Base-by-base conservation (phyloP, 164 flowering plant genomes). In the Magnolia changhungtana region DNA sequence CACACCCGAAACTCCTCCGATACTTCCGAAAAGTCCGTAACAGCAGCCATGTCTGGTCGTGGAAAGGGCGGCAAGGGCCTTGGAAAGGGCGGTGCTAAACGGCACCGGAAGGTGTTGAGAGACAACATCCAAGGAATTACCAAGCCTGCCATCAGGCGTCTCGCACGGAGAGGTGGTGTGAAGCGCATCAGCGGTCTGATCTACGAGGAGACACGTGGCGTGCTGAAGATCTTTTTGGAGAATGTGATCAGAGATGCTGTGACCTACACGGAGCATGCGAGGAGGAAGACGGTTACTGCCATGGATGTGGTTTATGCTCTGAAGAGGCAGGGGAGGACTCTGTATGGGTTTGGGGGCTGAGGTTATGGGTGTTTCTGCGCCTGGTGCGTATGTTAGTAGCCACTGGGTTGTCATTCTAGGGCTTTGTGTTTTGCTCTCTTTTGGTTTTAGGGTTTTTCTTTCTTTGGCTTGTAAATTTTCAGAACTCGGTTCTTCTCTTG, bases 41-140 rank as follows among this genome's bases (percentile, higher is more conserved):
- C 10, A 50, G 18, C 20, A 71, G 31, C 29, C 3, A 81, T 81
- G 83, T 81, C 83, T 0, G 83, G 80, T 1, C 72, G 83, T 31
- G 83, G 83, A 9, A 81, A 81, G 63, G 83, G 83, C n/a, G 83
- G 83, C 9, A 81, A 81, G 74, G 83, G 83, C 9, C 74, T 81
- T n/a, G 83, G 83, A 45, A 81, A 81, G 78, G 80, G 83, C 5
- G 83, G 83, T 3, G 83, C 83, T 4, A 81, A 81, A 80, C 74
- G 83, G 73, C 83, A 81, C 67, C 52, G 83, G 20, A 81, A 81
- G 78, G 83, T 81, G 37, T 59, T 81, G 64, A 50, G 82, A 11
- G 82, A 80, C 23, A 80, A 80, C 77, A 80, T 80, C 52, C 82
- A 80, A 74, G 82, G 82, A 16, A 80, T 80, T 69, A 80, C 82